phyloP scores from a whole-genome alignment of 2,329 filamentous ascomycete species.

The Nannizziopsis arthrosporioides region DNA sequence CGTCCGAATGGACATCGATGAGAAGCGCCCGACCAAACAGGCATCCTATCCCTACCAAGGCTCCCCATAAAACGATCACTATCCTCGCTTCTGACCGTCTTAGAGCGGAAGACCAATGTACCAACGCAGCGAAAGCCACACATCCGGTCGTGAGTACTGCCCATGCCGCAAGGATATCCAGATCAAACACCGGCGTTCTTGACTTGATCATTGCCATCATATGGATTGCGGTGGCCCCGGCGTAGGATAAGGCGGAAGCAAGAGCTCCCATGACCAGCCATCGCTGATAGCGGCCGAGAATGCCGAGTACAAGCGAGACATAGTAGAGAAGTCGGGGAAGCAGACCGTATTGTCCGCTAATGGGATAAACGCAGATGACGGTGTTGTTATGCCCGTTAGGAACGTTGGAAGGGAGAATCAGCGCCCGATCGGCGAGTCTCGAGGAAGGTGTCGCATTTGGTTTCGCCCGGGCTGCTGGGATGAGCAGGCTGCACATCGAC shows the following conservation, averaged over 20 bases:
- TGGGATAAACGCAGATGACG: constrained; percentile 16
- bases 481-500: background rate
- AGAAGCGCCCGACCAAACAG: constrained; percentile 17
- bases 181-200: constrained; percentile 17
- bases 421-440: constrained; percentile 3
- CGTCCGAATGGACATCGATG: constrained; percentile 14
- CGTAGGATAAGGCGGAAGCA: constrained; percentile 21
- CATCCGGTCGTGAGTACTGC: constrained; percentile 19
- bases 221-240: constrained; percentile 21
- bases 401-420: constrained; percentile 11
- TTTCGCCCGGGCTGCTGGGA: constrained; percentile 7
- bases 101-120: constrained; percentile 20
- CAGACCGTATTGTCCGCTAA: constrained; percentile 22
- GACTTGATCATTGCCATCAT: constrained; percentile 19
- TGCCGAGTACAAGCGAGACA: constrained; percentile 20
- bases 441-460: background rate
- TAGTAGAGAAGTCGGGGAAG: constrained; percentile 22
- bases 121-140: constrained; percentile 19
- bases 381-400: constrained; percentile 11
- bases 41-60: constrained; percentile 16
- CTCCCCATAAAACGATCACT: constrained; percentile 19
- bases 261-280: constrained; percentile 23
- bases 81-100: constrained; percentile 17
- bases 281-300: constrained; percentile 20
- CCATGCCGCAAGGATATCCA: constrained; percentile 21